A percentile compares a stretch with the other conserved stretches of the same genome.
Evolutionary conservation across 129 eudicot species (phyloP).

Genomic region (Scalesia atractyloides): DNA sequence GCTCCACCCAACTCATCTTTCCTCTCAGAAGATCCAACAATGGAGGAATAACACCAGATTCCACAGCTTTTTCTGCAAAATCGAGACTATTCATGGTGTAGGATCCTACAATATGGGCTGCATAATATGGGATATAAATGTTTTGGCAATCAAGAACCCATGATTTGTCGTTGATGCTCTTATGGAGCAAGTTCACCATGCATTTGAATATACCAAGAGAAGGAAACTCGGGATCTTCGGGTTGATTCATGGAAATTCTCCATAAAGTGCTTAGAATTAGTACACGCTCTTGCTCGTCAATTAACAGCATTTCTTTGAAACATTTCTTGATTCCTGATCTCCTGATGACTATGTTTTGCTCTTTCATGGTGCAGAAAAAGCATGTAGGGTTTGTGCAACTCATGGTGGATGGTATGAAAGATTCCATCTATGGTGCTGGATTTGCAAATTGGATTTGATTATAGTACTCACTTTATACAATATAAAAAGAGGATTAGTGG

Average conservation of each 20-base stretch:
- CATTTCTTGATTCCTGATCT: slow-evolving; percentile 46
- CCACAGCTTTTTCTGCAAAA: slow-evolving; percentile 58
- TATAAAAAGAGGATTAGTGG: slow-evolving; percentile 39
- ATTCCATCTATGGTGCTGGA: slow-evolving; percentile 17
- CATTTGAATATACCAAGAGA: slow-evolving; percentile 76
- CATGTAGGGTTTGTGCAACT: slow-evolving; percentile 59
- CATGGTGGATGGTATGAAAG: slow-evolving; percentile 33
- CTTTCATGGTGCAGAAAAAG: slow-evolving; percentile 83
- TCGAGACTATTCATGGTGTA: slow-evolving; percentile 70
- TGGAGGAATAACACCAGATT: slow-evolving; percentile 66
- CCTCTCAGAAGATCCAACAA: slow-evolving; percentile 79
- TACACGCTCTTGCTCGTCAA: slow-evolving; percentile 61
- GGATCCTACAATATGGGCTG: slow-evolving; percentile 88
- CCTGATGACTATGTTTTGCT: slow-evolving; percentile 49
- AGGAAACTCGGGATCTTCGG: slow-evolving; percentile 74
- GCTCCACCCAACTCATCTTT: slow-evolving; percentile 82
- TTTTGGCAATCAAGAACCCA: slow-evolving; percentile 80
- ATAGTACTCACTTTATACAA: slow-evolving; percentile 10
- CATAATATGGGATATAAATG: slow-evolving; percentile 72
- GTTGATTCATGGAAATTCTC: slow-evolving; percentile 80
- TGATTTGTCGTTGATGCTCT: slow-evolving; percentile 47
- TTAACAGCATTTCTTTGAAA: slow-evolving; percentile 46
- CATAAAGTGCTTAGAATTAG: slow-evolving; percentile 66
- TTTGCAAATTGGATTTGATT: slow-evolving; percentile 36
- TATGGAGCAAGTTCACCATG: slow-evolving; percentile 59